Evolutionary conservation across 441 rosid species (phyloP), one percentile per base, ranked within the genome.

Genomic region (Theobroma grandiflorum): DNA sequence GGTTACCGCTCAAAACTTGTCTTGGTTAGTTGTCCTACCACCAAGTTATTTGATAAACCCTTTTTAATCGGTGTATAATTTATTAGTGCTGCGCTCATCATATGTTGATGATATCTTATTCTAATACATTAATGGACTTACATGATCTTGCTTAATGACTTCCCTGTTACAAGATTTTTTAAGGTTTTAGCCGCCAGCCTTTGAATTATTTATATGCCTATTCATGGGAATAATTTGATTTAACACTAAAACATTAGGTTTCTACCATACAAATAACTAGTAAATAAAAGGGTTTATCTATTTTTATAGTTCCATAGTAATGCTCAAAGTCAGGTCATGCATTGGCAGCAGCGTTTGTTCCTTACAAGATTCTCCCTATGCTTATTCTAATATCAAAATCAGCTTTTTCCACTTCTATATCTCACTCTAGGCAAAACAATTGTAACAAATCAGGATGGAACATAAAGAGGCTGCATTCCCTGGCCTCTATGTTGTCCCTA

Each of bases 161-260:
- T 52, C 43, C 11, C 45, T 33, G 11, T 50, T 15, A 14, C 55
- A 69, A 12, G 73, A 11, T 26, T 67, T 42, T 14, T 43, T 67
- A 31, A 49, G 37, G 35, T 47, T 69, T 26, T 22, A 69, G 57
- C 74, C 38, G 20, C 40, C 74, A 70, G 42, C 15, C 74, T 35
- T 63, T 15, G 1, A 4, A 18, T 63, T 63, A 63, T 4, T 26
- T 35, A 2, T 33, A 35, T 35, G 66, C 18, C 1, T 4, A 61
- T 61, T 12, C 10, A 45, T 40, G 18, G n/a, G n/a, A 22, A 45
- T 20, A 43, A 68, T 68, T 43, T 43, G 55, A 15, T 45, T 14
- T 22, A 45, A 4, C 12, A 26, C 31, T 26, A 43, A 22, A 47
- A 70, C 22, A 70, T n/a, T 66, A 1, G 33, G 33, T 66, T 40